Conservation (phyloP, 441 rosid species). For the Pelargonium fulgidum region DNA sequence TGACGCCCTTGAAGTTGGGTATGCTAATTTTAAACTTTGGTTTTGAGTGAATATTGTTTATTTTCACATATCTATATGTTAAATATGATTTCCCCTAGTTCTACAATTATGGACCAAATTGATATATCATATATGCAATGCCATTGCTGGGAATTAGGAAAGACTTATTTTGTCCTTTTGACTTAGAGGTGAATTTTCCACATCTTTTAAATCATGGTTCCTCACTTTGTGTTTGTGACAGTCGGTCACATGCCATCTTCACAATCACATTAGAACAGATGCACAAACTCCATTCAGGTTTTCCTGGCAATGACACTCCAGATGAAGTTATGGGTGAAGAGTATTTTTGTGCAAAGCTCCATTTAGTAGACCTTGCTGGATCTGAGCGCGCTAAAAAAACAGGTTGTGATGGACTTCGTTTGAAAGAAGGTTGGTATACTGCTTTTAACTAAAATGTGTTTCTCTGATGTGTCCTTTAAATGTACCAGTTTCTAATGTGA, state of each 20-base stretch:
- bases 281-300: slow-evolving; percentile 39
- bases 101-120: not conserved
- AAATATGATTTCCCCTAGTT: not conserved
- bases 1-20: not conserved
- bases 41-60: not conserved
- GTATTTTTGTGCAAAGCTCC: slow-evolving; percentile 59
- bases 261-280: slow-evolving; percentile 65
- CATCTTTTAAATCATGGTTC: slow-evolving; percentile 24
- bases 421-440: slow-evolving; percentile 49
- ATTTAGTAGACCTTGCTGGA: slow-evolving; percentile 68
- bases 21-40: not conserved
- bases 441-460: slow-evolving; percentile 15
- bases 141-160: not conserved
- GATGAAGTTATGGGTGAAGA: slow-evolving; percentile 56
- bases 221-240: slow-evolving; percentile 37
- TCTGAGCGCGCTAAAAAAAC: slow-evolving; percentile 68
- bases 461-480: slow-evolving; percentile 3
- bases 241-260: slow-evolving; percentile 75
- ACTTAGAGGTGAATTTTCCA: slow-evolving; percentile 11
- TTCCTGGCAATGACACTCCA: slow-evolving; percentile 29
- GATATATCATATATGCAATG: not conserved
- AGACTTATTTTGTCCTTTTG: slow-evolving; percentile 14
- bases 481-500: slow-evolving; percentile 1
- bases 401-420: slow-evolving; percentile 57
- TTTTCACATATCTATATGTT: slow-evolving; percentile 10